Evolutionary conservation across 352 stramenopile species (phyloP).

Genomic region (Thalassiosira exigua): DNA sequence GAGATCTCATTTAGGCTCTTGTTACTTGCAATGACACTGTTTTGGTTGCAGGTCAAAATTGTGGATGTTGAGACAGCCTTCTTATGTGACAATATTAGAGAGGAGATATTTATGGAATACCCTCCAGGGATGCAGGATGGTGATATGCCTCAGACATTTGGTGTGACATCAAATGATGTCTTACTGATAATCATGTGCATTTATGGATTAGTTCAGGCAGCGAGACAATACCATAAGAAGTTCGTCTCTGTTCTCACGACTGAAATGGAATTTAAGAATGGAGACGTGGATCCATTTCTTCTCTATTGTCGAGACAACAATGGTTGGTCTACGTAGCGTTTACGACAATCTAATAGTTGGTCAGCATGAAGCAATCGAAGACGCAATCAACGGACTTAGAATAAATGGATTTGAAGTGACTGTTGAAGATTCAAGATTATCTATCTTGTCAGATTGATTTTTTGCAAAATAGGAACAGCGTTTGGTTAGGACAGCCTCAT

Average conservation of each 20-base stretch:
- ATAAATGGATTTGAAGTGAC: not conserved
- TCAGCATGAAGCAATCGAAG: too few relatives aligned
- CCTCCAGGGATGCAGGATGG: constrained; percentile 19
- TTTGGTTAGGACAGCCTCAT: constrained; percentile 13
- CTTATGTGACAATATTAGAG: constrained; percentile 26
- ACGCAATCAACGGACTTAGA: too few relatives aligned
- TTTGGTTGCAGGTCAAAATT: constrained; percentile 1
- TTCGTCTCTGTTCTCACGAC: constrained; percentile 12
- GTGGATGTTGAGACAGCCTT: constrained; percentile 38
- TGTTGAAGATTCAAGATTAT: constrained; percentile 21
- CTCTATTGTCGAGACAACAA: too few relatives aligned
- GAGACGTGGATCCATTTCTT: too few relatives aligned
- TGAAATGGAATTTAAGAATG: too few relatives aligned
- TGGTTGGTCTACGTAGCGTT: too few relatives aligned
- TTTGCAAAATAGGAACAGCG: not conserved
- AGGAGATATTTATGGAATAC: constrained; percentile 36
- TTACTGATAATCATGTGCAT: constrained; percentile 19
- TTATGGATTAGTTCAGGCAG: constrained; percentile 42
- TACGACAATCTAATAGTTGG: too few relatives aligned
- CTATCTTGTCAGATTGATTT: constrained; percentile 19
- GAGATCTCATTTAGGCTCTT: constrained; percentile 25
- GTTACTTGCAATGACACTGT: constrained; percentile 9
- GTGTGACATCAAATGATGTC: constrained; percentile 6
- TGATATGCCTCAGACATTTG: too few relatives aligned
- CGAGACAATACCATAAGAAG: constrained; percentile 29